phyloP scores from a whole-genome alignment of 257 asterid genomes.

The Verbascum thapsus region DNA sequence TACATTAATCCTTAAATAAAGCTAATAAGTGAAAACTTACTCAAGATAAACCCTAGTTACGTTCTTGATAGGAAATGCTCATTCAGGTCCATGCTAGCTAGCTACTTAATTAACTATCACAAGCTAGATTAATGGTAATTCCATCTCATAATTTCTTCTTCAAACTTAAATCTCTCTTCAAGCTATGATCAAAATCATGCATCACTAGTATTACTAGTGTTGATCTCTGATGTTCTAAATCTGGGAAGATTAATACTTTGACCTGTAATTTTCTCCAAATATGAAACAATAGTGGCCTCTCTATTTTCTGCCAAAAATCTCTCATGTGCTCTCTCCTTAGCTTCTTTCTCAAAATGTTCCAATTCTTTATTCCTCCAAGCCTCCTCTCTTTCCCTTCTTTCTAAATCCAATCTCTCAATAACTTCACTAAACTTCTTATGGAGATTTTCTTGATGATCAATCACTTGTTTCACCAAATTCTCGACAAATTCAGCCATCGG shows the following conservation, averaged over 20 bases:
- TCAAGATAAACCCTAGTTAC: conserved; percentile 35
- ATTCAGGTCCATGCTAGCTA: no score
- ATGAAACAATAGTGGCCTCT: conserved; percentile 54
- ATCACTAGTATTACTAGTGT: neutral
- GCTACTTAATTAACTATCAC: no score
- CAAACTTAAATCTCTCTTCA: no score
- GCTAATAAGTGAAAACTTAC: neutral
- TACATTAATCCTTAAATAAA: conserved; percentile 7
- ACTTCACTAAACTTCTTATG: conserved; percentile 46
- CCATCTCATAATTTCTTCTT: no score
- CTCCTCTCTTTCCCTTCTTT: conserved; percentile 55
- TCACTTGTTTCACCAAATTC: conserved; percentile 41
- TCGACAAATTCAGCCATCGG: conserved; percentile 49
- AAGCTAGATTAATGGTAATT: no score
- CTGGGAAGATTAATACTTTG: conserved; percentile 41
- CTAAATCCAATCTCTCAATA: conserved; percentile 57
- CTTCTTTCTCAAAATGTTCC: conserved; percentile 44
- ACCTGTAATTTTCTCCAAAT: conserved; percentile 63
- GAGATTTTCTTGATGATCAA: conserved; percentile 58
- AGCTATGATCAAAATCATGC: neutral
- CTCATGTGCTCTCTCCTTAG: conserved; percentile 43
- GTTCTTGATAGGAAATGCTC: neutral
- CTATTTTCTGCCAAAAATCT: conserved; percentile 43
- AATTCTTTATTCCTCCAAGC: conserved; percentile 53
- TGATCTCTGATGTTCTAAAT: neutral